A percentile compares a stretch with the other conserved stretches of the same genome.
Evolutionary conservation across 257 asterid species (phyloP).

Genomic region (Oldenlandia corymbosa): DNA sequence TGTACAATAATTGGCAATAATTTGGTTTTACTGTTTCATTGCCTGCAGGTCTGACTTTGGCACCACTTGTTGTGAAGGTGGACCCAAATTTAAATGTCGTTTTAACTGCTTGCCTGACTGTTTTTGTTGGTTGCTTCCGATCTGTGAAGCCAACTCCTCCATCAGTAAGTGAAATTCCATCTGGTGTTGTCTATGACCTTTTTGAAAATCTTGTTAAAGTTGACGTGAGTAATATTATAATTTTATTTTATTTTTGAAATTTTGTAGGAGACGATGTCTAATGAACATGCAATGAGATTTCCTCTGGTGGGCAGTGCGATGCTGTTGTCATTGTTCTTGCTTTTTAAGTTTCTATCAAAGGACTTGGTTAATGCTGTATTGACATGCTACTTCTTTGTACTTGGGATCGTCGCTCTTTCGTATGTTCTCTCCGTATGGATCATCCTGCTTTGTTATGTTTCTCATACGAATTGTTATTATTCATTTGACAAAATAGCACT

Average conservation of each 20-base stretch:
- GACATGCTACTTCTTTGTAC: constrained; percentile 88
- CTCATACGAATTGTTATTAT: not conserved
- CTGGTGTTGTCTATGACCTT: constrained; percentile 3
- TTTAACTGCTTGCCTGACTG: constrained; percentile 84
- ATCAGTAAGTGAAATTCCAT: constrained; percentile 47
- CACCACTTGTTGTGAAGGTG: constrained; percentile 84
- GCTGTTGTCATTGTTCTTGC: constrained; percentile 89
- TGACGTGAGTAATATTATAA: constrained; percentile 9
- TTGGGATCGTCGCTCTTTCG: constrained; percentile 94
- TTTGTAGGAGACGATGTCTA: constrained; percentile 93
- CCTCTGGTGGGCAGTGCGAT: constrained; percentile 96
- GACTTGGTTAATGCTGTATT: constrained; percentile 97
- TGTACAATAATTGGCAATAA: constrained; percentile 8
- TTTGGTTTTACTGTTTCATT: constrained; percentile 13
- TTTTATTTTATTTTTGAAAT: constrained; percentile 6
- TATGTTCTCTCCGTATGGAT: constrained; percentile 42
- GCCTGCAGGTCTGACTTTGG: constrained; percentile 71
- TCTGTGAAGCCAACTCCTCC: constrained; percentile 95
- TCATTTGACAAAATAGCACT: not conserved
- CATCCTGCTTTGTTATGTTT: constrained; percentile 20
- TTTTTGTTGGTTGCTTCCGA: constrained; percentile 80
- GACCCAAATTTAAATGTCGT: constrained; percentile 87
- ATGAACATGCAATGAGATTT: constrained; percentile 94
- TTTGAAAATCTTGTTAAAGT: not conserved
- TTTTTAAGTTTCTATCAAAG: constrained; percentile 89